These are phyloP conservation scores for Fusarium sp. DNA, from an alignment of 2,329 filamentous ascomycete species.

Conservation along the genomic window DNA sequence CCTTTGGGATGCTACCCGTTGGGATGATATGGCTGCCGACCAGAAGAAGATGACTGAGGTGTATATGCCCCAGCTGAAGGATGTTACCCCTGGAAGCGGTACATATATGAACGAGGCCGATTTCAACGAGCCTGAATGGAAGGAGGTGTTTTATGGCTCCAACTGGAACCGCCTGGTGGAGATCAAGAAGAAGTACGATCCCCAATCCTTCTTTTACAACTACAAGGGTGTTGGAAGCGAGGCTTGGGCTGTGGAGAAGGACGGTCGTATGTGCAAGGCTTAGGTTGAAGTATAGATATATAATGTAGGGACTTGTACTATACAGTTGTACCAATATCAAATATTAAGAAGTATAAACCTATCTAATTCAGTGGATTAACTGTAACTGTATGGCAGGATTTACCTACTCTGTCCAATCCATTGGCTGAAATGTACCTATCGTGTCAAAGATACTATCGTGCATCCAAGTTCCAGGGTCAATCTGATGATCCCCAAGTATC, in stretches of 20 bases:
- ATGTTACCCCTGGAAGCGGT: constrained; percentile 55
- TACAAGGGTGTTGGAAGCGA: constrained; percentile 64
- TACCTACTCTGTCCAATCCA: not conserved
- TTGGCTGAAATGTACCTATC: not conserved
- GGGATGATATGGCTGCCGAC: constrained; percentile 46
- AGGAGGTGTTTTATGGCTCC: constrained; percentile 58
- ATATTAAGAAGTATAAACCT: not conserved
- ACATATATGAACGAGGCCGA: constrained; percentile 65
- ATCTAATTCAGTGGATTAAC: not conserved
- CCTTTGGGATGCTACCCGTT: constrained; percentile 44
- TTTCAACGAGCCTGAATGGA: constrained; percentile 56
- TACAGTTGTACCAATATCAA: not conserved
- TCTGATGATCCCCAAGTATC: not conserved
- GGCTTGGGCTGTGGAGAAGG: constrained; percentile 50
- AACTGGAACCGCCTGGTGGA: constrained; percentile 57
- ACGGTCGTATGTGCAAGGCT: constrained; percentile 38
- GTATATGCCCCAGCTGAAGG: constrained; percentile 43
- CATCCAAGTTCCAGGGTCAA: constrained; percentile 2
- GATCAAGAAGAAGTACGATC: constrained; percentile 65
- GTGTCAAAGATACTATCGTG: constrained; percentile 2
- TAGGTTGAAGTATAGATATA: constrained; percentile 27
- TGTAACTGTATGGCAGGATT: no score
- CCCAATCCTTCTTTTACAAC: constrained; percentile 59
- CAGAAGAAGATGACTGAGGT: constrained; percentile 48
- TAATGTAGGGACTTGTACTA: not conserved